Evolutionary conservation across 1,284 basidiomycete species (phyloP), one percentile per base, ranked within the genome.

Genomic region (Irpex sp.): DNA sequence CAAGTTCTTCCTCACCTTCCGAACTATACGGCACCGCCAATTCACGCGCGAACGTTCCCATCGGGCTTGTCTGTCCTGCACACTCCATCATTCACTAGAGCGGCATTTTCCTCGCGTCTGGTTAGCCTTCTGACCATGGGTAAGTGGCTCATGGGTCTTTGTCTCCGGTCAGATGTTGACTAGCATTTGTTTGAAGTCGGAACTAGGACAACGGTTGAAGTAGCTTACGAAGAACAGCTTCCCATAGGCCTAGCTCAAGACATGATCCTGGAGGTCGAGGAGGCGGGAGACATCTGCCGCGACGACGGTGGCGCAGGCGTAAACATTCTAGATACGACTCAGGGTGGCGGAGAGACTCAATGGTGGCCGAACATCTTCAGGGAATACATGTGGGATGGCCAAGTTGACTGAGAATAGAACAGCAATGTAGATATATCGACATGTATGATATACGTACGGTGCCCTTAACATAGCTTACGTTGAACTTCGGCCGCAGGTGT

Each of bases 31-130:
- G 71, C 76, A 9, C 93, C 93, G 0, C 80, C 85, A 0, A 88
- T 98, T 64, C 78, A 79, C 49, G 79, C 83, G 55, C 86, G 93
- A 39, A 83, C 81, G 3, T 90, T 98, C 69, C 74, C 82, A 6
- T 83, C 81, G 0, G 92, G 93, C 0, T 80, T 98, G 3, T 83
- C 81, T 4, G 93, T 98, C 49, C 81, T 98, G 0, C 93, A 97
- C 73, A 94, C 92, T 0, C 93, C 95, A 0, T 78, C 80, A 0
- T 95, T 87, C 74, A 82, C 89, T 0, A 83, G 83, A 47, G 76
- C 79, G 0, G 81, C 87, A 0, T 93, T 96, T 70, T 77, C 87
- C 0, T 77, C 83, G 5, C 85, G 93, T 1, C 77, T 95, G 0
- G 78, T 83, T 0, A 76, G 81, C 1, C 75, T 83, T 53, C 74